phyloP scores from a whole-genome alignment of 345 rosid species.

The Zanthoxylum bungeanum region DNA sequence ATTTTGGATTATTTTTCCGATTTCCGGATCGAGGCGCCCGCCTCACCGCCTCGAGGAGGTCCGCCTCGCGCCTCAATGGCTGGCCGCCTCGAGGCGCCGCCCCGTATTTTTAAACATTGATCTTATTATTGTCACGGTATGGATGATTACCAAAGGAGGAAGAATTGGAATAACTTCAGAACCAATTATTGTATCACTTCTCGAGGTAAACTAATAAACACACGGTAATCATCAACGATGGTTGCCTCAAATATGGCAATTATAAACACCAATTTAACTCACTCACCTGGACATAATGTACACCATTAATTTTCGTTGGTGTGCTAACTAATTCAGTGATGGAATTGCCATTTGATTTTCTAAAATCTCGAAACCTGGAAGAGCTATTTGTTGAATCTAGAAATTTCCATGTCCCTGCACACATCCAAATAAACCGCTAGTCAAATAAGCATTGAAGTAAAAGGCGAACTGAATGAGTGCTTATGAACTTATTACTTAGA shows the following conservation, averaged over 20 bases:
- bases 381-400: conserved; percentile 72
- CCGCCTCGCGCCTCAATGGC: no score
- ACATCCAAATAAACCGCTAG: conserved; percentile 12
- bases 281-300: conserved; percentile 92
- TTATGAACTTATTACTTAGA: not conserved
- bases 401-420: conserved; percentile 86
- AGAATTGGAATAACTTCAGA: conserved; percentile 10
- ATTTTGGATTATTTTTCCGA: no score
- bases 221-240: not conserved
- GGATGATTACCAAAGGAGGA: not conserved
- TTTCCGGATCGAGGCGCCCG: no score
- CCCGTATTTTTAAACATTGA: no score
- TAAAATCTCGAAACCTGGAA: conserved; percentile 76
- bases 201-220: not conserved
- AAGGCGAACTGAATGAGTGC: not conserved
- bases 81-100: no score
- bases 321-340: conserved; percentile 78
- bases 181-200: not conserved
- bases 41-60: no score
- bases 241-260: conserved; percentile 7
- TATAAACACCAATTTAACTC: not conserved
- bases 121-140: conserved; percentile 38
- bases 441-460: conserved; percentile 6
- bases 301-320: conserved; percentile 87
- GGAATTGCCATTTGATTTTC: conserved; percentile 75